Percentiles rank a stretch among this genome's conserved stretches.
These are phyloP conservation scores for Talaromyces trachyspermus DNA, from an alignment of 495 filamentous ascomycete genomes.

Conservation along the genomic window DNA sequence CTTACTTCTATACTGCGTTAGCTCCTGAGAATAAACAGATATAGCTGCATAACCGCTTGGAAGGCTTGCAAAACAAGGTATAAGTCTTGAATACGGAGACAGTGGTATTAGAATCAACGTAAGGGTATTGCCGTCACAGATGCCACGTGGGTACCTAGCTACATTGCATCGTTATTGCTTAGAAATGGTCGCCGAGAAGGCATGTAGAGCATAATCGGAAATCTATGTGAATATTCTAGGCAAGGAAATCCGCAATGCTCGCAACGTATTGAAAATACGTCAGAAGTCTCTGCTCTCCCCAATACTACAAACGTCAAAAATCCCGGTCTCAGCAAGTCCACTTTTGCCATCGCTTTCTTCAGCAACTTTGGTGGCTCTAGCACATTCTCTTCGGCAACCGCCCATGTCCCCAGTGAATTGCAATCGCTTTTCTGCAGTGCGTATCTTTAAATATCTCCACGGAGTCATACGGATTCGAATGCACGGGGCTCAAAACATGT, in stretches of 20 bases:
- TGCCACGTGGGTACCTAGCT: too few relatives aligned
- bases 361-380: conserved; percentile 75
- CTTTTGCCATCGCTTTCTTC: conserved; percentile 65
- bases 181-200: too few relatives aligned
- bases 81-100: too few relatives aligned
- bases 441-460: conserved; percentile 91
- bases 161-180: too few relatives aligned
- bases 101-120: too few relatives aligned
- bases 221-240: too few relatives aligned
- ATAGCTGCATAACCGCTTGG: too few relatives aligned
- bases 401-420: conserved; percentile 93
- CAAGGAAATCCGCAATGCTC: too few relatives aligned
- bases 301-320: conserved; percentile 85
- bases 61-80: too few relatives aligned
- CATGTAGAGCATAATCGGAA: background rate
- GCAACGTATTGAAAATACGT: conserved; percentile 13
- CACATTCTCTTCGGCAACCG: conserved; percentile 78
- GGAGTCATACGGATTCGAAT: conserved; percentile 81
- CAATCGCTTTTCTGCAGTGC: conserved; percentile 73
- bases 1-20: too few relatives aligned
- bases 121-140: too few relatives aligned
- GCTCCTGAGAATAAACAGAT: too few relatives aligned
- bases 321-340: conserved; percentile 62
- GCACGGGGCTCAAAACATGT: conserved; percentile 67
- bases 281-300: conserved; percentile 77